These are phyloP conservation scores for Penicillium sp. DNA, from an alignment of 2,329 filamentous ascomycete genomes.

Conservation along the genomic window DNA sequence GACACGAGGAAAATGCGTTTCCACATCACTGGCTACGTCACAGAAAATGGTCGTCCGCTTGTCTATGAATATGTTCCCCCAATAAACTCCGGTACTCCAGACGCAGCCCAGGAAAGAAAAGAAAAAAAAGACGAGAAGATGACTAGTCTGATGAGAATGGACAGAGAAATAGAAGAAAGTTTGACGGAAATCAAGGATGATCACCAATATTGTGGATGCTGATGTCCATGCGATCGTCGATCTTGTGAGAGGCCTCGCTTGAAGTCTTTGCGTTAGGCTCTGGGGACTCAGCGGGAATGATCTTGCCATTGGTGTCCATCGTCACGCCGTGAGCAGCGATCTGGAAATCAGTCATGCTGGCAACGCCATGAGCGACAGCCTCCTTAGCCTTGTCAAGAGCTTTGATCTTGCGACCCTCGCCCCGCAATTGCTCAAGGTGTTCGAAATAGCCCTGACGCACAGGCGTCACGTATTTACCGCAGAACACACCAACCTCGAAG, in stretches of 20 bases:
- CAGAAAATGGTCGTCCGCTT: conserved; percentile 7
- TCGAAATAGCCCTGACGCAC: conserved; percentile 77
- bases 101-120: conserved; percentile 13
- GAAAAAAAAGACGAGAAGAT: neutral
- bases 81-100: conserved; percentile 20
- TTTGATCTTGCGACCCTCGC: conserved; percentile 63
- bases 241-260: conserved; percentile 33
- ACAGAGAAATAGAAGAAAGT: conserved; percentile 5
- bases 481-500: conserved; percentile 91
- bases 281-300: conserved; percentile 44
- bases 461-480: conserved; percentile 75
- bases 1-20: conserved; percentile 8
- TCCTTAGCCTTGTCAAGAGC: conserved; percentile 59
- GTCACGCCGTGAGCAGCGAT: conserved; percentile 58
- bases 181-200: conserved; percentile 28
- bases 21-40: conserved; percentile 10
- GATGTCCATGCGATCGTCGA: conserved; percentile 53
- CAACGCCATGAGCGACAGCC: conserved; percentile 58
- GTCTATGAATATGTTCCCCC: conserved; percentile 14
- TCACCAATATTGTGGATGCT: conserved; percentile 54
- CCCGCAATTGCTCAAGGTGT: conserved; percentile 65
- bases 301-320: conserved; percentile 51
- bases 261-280: neutral
- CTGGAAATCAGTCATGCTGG: conserved; percentile 54
- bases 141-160: conserved; percentile 1